A percentile compares a stretch with the other conserved stretches of the same genome.
phyloP scores from a whole-genome alignment of 163 green algal genomes.

The Chlorella variabilis region DNA sequence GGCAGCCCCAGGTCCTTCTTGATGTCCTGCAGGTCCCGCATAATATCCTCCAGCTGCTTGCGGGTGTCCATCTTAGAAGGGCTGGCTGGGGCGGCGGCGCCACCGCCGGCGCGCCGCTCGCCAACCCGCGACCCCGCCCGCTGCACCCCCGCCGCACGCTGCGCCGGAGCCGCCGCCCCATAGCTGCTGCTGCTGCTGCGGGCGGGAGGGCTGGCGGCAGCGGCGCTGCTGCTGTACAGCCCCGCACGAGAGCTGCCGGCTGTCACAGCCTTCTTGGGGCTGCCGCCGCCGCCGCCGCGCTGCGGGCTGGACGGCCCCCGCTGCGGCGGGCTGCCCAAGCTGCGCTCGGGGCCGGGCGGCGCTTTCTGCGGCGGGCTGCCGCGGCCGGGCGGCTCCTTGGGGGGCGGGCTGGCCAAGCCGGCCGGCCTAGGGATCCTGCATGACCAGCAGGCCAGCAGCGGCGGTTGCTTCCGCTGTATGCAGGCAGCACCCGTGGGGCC shows the following conservation, averaged over 20 bases:
- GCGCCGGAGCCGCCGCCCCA: background rate
- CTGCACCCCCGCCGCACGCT: background rate
- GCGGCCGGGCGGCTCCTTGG: too few species aligned
- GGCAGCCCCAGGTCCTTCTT: conserved; percentile 45
- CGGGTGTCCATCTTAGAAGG: conserved; percentile 14
- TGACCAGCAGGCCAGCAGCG: background rate
- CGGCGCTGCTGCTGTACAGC: background rate
- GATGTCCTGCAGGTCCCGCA: conserved; percentile 46
- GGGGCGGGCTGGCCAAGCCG: background rate
- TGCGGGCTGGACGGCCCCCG: background rate
- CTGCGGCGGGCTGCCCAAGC: background rate
- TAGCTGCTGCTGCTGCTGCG: background rate
- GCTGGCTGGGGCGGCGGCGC: background rate
- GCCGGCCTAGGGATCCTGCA: conserved; percentile 9
- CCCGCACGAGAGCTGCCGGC: background rate
- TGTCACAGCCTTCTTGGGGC: background rate
- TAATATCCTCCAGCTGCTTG: conserved; percentile 44
- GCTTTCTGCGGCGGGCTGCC: background rate
- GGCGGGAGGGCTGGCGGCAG: background rate
- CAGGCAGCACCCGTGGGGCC: too few species aligned
- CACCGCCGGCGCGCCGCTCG: background rate
- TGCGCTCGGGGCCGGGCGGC: background rate
- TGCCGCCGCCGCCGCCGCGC: background rate
- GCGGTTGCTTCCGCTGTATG: background rate
- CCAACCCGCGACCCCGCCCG: background rate